phyloP scores from a whole-genome alignment of 2,329 filamentous ascomycete species.

The Colletotrichum liriopes region DNA sequence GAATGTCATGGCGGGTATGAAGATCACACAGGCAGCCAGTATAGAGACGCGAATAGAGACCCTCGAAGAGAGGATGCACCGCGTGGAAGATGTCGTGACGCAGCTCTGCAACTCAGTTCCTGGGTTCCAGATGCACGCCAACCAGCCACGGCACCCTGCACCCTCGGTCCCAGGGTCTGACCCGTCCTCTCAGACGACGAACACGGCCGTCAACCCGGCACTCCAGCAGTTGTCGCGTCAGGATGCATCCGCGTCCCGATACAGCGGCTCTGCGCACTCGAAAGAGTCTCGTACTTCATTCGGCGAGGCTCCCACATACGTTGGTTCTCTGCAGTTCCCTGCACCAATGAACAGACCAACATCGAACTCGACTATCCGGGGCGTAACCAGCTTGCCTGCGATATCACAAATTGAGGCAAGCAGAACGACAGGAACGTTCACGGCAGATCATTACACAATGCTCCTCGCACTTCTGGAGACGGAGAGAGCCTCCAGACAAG shows the following conservation, averaged over 20 bases:
- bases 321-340: slow-evolving; percentile 59
- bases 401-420: slow-evolving; percentile 53
- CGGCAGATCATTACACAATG: slow-evolving; percentile 64
- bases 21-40: slow-evolving; percentile 69
- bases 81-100: slow-evolving; percentile 68
- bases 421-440: slow-evolving; percentile 47
- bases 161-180: slow-evolving; percentile 47
- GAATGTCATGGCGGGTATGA: slow-evolving; percentile 68
- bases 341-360: slow-evolving; percentile 55
- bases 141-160: slow-evolving; percentile 47
- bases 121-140: slow-evolving; percentile 54
- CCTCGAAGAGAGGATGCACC: slow-evolving; percentile 67
- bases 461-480: slow-evolving; percentile 68
- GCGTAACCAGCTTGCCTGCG: slow-evolving; percentile 61
- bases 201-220: slow-evolving; percentile 49
- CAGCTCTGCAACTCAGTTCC: slow-evolving; percentile 65
- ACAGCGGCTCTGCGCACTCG: slow-evolving; percentile 58
- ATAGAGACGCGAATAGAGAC: slow-evolving; percentile 67
- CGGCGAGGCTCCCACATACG: slow-evolving; percentile 62
- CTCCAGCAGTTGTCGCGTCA: slow-evolving; percentile 49
- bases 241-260: slow-evolving; percentile 49
- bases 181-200: slow-evolving; percentile 47
- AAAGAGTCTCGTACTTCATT: slow-evolving; percentile 61
- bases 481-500: slow-evolving; percentile 70
- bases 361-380: slow-evolving; percentile 65